These are phyloP conservation scores for Colletotrichum noveboracense DNA, from an alignment of 2,329 filamentous ascomycete species.

Conservation along the genomic window DNA sequence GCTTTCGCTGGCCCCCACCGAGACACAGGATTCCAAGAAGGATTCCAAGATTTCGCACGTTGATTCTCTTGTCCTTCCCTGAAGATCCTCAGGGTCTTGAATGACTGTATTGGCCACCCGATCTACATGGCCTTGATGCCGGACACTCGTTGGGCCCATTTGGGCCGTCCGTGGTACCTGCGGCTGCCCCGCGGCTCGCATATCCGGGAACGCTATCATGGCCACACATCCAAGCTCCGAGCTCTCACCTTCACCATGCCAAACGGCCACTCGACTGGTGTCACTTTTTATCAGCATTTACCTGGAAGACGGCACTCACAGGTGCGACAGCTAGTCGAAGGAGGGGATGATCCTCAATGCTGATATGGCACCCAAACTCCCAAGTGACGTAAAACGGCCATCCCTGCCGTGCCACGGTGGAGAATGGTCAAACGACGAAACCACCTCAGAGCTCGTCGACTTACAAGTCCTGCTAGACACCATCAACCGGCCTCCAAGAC, in stretches of 20 bases:
- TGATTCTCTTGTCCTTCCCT: slow-evolving; percentile 12
- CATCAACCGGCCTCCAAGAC: not conserved
- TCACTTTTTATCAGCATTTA: not conserved
- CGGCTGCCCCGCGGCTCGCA: slow-evolving; percentile 6
- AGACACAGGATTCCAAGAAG: slow-evolving; percentile 5
- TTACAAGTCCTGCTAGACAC: not conserved
- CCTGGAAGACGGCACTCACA: not conserved
- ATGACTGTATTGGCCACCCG: not conserved
- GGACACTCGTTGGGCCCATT: not conserved
- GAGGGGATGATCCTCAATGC: not conserved
- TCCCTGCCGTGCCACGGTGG: slow-evolving; percentile 12
- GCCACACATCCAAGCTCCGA: not conserved
- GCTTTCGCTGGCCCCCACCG: not conserved
- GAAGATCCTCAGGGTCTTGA: slow-evolving; percentile 4
- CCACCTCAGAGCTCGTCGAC: not conserved
- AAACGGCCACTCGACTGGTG: not conserved
- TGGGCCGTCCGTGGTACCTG: slow-evolving; percentile 10
- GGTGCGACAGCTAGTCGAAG: not conserved
- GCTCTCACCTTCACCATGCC: not conserved
- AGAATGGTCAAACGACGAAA: not conserved
- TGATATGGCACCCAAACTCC: not conserved
- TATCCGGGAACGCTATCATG: not conserved
- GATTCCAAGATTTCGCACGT: slow-evolving; percentile 7
- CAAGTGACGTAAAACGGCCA: slow-evolving; percentile 7
- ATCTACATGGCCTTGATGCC: not conserved